Percentiles rank a stretch among this genome's conserved stretches.
phyloP scores from a whole-genome alignment of 1,139 yeast genomes.

The Taiozyma sp. region DNA sequence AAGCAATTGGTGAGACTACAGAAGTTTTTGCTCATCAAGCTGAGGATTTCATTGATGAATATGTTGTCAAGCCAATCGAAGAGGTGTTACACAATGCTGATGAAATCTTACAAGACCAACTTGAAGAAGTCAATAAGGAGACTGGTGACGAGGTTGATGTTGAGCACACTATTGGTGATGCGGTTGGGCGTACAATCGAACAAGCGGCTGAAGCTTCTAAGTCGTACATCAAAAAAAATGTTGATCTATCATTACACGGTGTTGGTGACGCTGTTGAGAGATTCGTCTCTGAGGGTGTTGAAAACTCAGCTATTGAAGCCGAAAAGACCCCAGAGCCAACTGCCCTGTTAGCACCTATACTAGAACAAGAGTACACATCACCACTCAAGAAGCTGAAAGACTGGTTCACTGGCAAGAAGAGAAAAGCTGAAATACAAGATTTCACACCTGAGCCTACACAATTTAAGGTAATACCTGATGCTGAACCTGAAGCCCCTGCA shows the following conservation, averaged over 20 bases:
- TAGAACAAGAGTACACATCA: neutral
- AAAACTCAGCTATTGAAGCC: neutral
- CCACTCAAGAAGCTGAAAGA: neutral
- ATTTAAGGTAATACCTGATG: neutral
- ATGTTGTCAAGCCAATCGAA: neutral
- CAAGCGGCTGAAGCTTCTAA: neutral
- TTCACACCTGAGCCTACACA: neutral
- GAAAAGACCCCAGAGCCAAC: neutral
- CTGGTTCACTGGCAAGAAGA: neutral
- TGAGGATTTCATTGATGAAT: neutral
- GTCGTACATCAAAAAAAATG: conserved; percentile 1
- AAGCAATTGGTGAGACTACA: conserved; percentile 1
- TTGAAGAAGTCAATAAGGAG: conserved; percentile 1
- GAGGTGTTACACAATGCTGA: neutral
- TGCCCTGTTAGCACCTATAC: neutral
- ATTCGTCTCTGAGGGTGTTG: conserved; percentile 1
- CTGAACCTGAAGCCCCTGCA: neutral
- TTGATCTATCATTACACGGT: neutral
- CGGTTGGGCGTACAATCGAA: neutral
- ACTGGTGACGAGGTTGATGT: conserved; percentile 2
- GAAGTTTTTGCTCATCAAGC: conserved; percentile 1
- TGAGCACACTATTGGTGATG: conserved; percentile 1
- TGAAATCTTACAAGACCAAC: neutral
- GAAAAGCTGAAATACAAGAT: neutral
- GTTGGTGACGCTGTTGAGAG: conserved; percentile 1